phyloP scores from a whole-genome alignment of 129 eudicot species.

The Pittosporum tobira region DNA sequence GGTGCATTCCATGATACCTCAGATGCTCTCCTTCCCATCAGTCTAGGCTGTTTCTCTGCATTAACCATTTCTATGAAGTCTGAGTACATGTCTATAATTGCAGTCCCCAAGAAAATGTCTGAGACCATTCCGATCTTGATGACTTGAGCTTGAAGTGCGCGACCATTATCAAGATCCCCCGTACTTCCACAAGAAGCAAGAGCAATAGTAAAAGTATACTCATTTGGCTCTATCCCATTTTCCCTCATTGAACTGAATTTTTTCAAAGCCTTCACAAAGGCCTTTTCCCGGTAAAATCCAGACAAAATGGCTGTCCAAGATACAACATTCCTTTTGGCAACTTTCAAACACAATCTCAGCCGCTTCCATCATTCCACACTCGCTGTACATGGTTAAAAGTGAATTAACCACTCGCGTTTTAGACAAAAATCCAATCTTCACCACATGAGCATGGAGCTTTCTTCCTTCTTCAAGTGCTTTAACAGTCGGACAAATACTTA shows the following conservation, averaged over 20 bases:
- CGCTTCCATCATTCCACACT: conserved; percentile 9
- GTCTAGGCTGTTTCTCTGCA: conserved; percentile 8
- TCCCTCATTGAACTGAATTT: neutral
- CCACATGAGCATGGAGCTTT: conserved; percentile 7
- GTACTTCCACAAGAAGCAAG: neutral
- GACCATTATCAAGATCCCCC: neutral
- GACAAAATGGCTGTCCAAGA: neutral
- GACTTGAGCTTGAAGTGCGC: conserved; percentile 11
- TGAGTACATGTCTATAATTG: neutral
- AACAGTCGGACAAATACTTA: neutral
- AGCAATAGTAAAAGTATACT: neutral
- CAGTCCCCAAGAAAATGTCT: conserved; percentile 5
- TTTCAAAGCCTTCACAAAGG: neutral
- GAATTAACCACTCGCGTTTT: conserved; percentile 2
- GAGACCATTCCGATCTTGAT: conserved; percentile 11
- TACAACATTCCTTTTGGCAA: neutral
- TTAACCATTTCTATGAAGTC: neutral
- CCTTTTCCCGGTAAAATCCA: neutral
- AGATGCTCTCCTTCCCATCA: conserved; percentile 7
- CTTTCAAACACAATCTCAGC: neutral
- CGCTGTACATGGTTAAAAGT: conserved; percentile 10
- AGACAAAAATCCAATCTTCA: neutral
- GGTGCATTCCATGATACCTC: neutral
- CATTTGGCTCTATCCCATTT: conserved; percentile 4
- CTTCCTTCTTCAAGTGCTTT: conserved; percentile 7